Evolutionary conservation across 1,139 yeast species (phyloP), one percentile per base, ranked within the genome.

Genomic region (Yamadazyma songkhlaensis): DNA sequence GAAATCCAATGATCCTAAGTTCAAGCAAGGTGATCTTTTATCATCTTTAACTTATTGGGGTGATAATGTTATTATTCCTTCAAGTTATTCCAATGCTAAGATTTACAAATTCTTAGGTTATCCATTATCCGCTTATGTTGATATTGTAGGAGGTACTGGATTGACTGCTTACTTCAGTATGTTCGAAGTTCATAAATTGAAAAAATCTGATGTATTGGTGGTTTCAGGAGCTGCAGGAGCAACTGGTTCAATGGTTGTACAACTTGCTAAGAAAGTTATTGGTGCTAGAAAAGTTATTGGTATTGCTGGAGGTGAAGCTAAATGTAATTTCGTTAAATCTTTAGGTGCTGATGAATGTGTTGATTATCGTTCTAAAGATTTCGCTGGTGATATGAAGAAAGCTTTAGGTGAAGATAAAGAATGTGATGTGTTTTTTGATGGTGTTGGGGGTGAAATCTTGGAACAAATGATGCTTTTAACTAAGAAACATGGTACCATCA

Each of bases 171-270:
- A 77, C 58, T 62, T 72, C 46, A 82, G 81, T 9, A 66, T 79
- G 42, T 59, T 55, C 41, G 68, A 69, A 28, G 64, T 72, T 38
- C 74, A 72, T 22, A 57, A 64, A 32, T 48, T 75, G 43, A 55
- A 64, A 40, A 60, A 60, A 31, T 67, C 63, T 23, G 51, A 54
- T 29, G 48, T 42, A 13, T 56, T 66, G 8, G 72, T 77, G 38
- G 67, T 81, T 25, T 75, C 84, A 20, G 87, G 85, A 40, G 88
- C 88, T 17, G 75, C 84, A 6, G 74, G 89, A 43, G 86, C 86
- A 20, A 81, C 82, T 26, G 88, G 89, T 22, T 67, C 79, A 11
- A 59, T 72, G 39, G 79, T 68, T 25, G 75, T 79, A 29, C 87
- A 81, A 55, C 51, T 81, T 22, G 82, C 86, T 34, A 67, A 78